These are phyloP conservation scores for Penicillium soppii DNA, from an alignment of 495 filamentous ascomycete genomes.

Conservation along the genomic window DNA sequence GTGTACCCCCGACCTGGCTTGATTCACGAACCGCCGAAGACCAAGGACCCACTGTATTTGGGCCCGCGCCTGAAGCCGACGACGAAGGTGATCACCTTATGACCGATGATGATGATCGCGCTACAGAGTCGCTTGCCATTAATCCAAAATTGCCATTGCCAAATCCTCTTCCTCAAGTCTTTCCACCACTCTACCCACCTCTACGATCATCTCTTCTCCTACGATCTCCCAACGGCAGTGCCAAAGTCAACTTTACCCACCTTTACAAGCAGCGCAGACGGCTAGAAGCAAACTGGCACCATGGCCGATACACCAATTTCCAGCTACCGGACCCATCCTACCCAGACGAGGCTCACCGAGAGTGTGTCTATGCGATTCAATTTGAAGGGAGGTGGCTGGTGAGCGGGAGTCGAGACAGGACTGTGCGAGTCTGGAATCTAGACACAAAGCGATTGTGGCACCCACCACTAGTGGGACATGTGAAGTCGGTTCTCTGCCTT, in stretches of 20 bases:
- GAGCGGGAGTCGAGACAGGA: conserved; percentile 86
- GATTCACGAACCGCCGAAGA: conserved; percentile 28
- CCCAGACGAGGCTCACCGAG: conserved; percentile 78
- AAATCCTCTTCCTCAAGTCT: conserved; percentile 6
- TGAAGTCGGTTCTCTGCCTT: conserved; percentile 86
- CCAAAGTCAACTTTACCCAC: conserved; percentile 56
- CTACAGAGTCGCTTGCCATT: conserved; percentile 1
- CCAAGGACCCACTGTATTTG: not conserved
- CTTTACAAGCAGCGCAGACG: conserved; percentile 84
- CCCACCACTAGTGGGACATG: conserved; percentile 71
- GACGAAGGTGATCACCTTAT: conserved; percentile 48
- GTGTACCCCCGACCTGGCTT: conserved; percentile 44
- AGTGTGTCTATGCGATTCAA: conserved; percentile 96
- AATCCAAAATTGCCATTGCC: conserved; percentile 4
- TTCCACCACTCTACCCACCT: conserved; percentile 20
- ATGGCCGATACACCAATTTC: conserved; percentile 78
- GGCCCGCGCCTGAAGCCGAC: conserved; percentile 39
- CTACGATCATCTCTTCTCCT: conserved; percentile 34
- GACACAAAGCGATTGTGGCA: conserved; percentile 73
- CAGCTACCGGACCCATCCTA: conserved; percentile 83
- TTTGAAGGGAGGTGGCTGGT: conserved; percentile 83
- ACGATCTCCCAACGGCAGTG: conserved; percentile 32
- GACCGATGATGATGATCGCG: conserved; percentile 39
- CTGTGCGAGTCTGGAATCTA: conserved; percentile 88
- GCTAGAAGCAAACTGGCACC: conserved; percentile 89